Percentiles rank a stretch among this genome's conserved stretches.
Evolutionary conservation across 2,329 filamentous ascomycete species (phyloP).

Genomic region (Teratosphaeriaceae sp.): DNA sequence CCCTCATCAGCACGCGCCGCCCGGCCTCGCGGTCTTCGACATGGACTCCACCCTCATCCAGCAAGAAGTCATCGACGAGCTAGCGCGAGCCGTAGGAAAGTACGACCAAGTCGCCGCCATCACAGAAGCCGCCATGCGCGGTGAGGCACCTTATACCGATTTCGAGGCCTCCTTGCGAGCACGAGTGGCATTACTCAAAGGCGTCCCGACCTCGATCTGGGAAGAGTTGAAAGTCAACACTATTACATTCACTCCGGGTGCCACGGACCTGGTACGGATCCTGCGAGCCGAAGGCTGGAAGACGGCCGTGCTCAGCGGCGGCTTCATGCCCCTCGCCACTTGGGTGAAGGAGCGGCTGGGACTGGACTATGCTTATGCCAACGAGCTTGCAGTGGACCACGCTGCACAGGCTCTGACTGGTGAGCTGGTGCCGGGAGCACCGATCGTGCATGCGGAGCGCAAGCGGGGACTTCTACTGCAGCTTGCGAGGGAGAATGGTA

Average conservation of each 20-base stretch:
- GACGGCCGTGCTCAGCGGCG: constrained; percentile 85
- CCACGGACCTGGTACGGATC: constrained; percentile 63
- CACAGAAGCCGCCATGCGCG: constrained; percentile 89
- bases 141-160: constrained; percentile 64
- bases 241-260: constrained; percentile 77
- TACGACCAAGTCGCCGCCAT: constrained; percentile 73
- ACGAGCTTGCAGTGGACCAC: constrained; percentile 66
- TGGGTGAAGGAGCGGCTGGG: constrained; percentile 79
- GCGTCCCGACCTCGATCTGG: constrained; percentile 64
- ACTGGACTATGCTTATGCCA: constrained; percentile 83
- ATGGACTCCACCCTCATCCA: constrained; percentile 98
- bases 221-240: constrained; percentile 61
- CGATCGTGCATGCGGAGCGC: constrained; percentile 68
- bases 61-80: constrained; percentile 94
- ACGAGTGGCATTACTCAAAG: constrained; percentile 72
- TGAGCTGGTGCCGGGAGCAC: constrained; percentile 60
- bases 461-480: constrained; percentile 66
- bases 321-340: constrained; percentile 80
- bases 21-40: constrained; percentile 83
- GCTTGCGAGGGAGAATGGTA: constrained; percentile 61
- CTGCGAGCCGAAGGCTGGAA: constrained; percentile 75
- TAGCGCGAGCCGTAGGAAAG: constrained; percentile 70
- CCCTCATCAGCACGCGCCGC: too few species aligned
- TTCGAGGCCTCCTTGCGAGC: constrained; percentile 79
- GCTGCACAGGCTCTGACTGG: constrained; percentile 55